Percentiles rank a stretch among this genome's conserved stretches.
These are phyloP conservation scores for Aspergillus sp. DNA, from an alignment of 2,329 filamentous ascomycete genomes.

Conservation along the genomic window DNA sequence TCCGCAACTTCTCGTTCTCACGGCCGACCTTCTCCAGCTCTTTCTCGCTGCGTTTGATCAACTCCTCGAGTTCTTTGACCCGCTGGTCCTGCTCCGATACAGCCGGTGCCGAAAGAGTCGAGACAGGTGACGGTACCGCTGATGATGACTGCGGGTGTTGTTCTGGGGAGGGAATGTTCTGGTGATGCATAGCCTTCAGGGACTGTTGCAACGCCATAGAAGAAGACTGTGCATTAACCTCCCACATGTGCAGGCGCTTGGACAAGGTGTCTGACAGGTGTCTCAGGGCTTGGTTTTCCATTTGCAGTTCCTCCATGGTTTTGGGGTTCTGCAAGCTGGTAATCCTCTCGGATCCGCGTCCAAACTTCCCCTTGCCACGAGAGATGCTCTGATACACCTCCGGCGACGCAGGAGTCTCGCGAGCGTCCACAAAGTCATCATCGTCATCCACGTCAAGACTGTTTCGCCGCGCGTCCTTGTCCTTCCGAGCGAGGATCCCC, in stretches of 20 bases:
- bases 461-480: constrained; percentile 42
- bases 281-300: constrained; percentile 85
- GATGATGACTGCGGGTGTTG: constrained; percentile 28
- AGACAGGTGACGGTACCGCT: constrained; percentile 22
- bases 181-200: constrained; percentile 51
- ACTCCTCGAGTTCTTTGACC: constrained; percentile 66
- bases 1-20: constrained; percentile 60
- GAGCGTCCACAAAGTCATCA: constrained; percentile 87
- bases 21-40: constrained; percentile 62
- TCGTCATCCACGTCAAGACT: constrained; percentile 62
- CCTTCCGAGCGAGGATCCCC: constrained; percentile 66
- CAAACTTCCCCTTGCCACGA: constrained; percentile 32
- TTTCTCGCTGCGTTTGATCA: constrained; percentile 56
- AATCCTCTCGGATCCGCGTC: constrained; percentile 25
- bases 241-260: constrained; percentile 86
- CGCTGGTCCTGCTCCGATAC: constrained; percentile 47
- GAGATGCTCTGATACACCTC: constrained; percentile 45
- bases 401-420: constrained; percentile 60
- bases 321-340: constrained; percentile 49
- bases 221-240: constrained; percentile 84
- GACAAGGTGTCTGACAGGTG: constrained; percentile 81
- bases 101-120: constrained; percentile 16
- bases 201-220: constrained; percentile 85
- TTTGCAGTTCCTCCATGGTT: constrained; percentile 79
- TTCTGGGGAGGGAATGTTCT: constrained; percentile 30